A percentile compares a stretch with the other conserved stretches of the same genome.
Evolutionary conservation across 495 filamentous ascomycete species (phyloP).

Genomic region (Neurospora sp.): DNA sequence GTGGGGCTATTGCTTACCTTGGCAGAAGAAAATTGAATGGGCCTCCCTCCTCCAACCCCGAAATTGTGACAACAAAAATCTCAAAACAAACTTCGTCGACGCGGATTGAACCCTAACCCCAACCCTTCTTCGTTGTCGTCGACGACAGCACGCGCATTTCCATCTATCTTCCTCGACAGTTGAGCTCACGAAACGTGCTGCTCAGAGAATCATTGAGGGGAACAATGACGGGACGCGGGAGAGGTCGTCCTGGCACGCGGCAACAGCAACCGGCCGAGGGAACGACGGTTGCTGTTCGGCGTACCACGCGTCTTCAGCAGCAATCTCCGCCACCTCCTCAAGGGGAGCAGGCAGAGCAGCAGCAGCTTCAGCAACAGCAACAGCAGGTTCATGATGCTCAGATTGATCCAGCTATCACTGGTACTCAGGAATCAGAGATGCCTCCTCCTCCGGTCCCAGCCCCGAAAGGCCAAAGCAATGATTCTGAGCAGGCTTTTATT

Average conservation of each 20-base stretch:
- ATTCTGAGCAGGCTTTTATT: neutral
- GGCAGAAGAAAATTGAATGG: neutral
- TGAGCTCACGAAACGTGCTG: neutral
- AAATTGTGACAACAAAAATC: conserved; percentile 2
- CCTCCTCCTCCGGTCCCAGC: conserved; percentile 14
- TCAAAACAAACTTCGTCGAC: conserved; percentile 14
- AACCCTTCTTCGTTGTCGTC: conserved; percentile 17
- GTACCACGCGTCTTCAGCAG: neutral
- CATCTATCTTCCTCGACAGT: neutral
- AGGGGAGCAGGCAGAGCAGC: conserved; percentile 14
- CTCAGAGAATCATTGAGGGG: neutral
- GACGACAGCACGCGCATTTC: neutral
- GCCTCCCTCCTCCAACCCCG: neutral
- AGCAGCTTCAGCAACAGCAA: neutral
- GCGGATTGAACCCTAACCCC: conserved; percentile 22
- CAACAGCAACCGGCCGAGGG: conserved; percentile 1
- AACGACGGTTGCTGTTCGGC: neutral
- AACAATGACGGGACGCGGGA: conserved; percentile 14
- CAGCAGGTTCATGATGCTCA: conserved; percentile 1
- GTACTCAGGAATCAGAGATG: conserved; percentile 10
- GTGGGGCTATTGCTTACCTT: neutral
- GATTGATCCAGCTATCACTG: conserved; percentile 18
- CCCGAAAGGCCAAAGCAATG: conserved; percentile 6
- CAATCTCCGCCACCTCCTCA: conserved; percentile 13
- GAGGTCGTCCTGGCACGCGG: conserved; percentile 13